Base-by-base conservation (phyloP, 495 filamentous ascomycete genomes). In the Neurospora sp. region DNA sequence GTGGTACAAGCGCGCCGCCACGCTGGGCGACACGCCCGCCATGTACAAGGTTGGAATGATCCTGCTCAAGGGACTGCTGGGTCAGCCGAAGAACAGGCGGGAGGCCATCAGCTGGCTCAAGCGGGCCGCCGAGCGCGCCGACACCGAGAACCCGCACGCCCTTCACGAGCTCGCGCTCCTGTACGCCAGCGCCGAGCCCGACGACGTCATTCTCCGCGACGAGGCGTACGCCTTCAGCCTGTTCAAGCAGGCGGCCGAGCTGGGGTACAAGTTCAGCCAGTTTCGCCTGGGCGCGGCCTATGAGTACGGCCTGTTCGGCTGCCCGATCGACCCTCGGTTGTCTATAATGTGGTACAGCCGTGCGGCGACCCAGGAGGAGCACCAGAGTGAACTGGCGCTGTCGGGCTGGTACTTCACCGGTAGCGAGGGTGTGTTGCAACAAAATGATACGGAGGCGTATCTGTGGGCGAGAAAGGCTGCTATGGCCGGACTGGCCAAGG, bases 21-120 rank as follows among this genome's bases (percentile, higher is more conserved):
- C 91, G 8, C 85, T 98, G 6, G 96, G 96, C 14, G 94, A 98
- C 76, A 91, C 92, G 0, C 90, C 94, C 0, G 96, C 95, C 35
- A 96, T 97, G 94, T 99, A 97, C 83, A 99, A 99, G 81, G 90
- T 98, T 82, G 96, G 96, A 70, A 95, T 97, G 89, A 97, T 99
- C 77, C 84, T 92, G 74, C 86, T 97, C 38, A 98, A 98, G 80
- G 95, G 94, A 27, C 87, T 98, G n/a, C 88, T 99, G 16, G 94
- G 94, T 9, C 95, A 98, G 79, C 87, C 88, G n/a, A 87, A 86
- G 75, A 97, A 94, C 79, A 88, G 91, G 6, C 87, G 90, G 48
- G 96, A 97, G 79, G 94, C 94, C 17, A 86, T 98, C 38, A 89
- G 87, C 53, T 98, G 94, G 94, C 85, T 99, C 39, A 97, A 97